Conservation (phyloP, 768 basidiomycete species). For the Boletus huronensis region DNA sequence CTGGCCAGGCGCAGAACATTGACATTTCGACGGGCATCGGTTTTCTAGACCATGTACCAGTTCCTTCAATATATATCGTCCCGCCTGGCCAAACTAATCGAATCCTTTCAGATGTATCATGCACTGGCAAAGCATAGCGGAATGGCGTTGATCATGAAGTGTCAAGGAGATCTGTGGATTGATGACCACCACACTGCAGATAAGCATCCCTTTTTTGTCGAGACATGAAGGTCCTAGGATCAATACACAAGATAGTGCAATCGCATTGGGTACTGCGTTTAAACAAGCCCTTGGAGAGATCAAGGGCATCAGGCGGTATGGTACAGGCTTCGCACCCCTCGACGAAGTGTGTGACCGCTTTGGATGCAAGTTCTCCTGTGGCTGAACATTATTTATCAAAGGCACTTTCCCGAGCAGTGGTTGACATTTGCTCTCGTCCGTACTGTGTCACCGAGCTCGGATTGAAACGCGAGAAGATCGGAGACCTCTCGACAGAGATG, state of each 20-base stretch:
- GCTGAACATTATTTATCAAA: constrained; percentile 31
- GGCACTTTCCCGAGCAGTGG: constrained; percentile 94
- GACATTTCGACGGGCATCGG: constrained; percentile 92
- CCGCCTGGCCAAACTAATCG: background rate
- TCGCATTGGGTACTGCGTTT: constrained; percentile 86
- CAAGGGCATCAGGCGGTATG: constrained; percentile 90
- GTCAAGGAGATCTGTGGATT: constrained; percentile 94
- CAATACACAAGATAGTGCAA: constrained; percentile 76
- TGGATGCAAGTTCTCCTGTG: background rate
- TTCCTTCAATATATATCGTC: background rate
- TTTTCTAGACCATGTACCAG: constrained; percentile 91
- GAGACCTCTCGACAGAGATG: constrained; percentile 97
- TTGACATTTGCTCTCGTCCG: constrained; percentile 97
- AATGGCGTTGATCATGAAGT: constrained; percentile 87
- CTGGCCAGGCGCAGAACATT: constrained; percentile 65
- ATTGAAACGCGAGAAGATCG: constrained; percentile 85
- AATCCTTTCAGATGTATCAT: constrained; percentile 79
- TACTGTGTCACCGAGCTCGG: constrained; percentile 92
- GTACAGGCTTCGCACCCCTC: constrained; percentile 93
- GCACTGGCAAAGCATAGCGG: constrained; percentile 96
- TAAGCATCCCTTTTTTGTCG: constrained; percentile 46
- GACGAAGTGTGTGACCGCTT: constrained; percentile 71
- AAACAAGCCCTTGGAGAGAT: constrained; percentile 94
- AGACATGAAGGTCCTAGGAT: constrained; percentile 15
- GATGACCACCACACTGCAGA: constrained; percentile 99